Base-by-base conservation (phyloP, 345 rosid genomes). In the Lepidium africanum region DNA sequence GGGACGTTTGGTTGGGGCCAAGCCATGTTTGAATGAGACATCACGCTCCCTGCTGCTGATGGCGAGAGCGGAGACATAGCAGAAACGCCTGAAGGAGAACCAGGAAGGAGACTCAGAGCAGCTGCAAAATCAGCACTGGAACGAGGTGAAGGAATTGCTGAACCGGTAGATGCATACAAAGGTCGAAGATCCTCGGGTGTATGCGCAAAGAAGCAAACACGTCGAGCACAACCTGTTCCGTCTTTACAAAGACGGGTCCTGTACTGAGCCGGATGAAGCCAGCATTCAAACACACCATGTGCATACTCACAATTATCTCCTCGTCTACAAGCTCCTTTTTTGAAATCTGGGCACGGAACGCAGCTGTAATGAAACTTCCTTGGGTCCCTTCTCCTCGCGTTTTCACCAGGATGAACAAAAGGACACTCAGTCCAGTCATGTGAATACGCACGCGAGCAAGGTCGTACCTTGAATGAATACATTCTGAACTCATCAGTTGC, bases 341-440 rank as follows among this genome's bases (percentile, higher is more conserved):
- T 79, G 54, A 90, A 90, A 67, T 93, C 98, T 19, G 98, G 97
- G 25, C 98, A 93, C 4, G 97, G 98, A 4, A 93, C 97, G 33
- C 98, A 93, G 63, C 98, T 93, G 69, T 93, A 93, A 47, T 93
- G 97, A 43, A 81, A 93, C 87, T 93, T 93, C 75, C 98, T 84
- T 1, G 97, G 98, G 76, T 93, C 98, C 73, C 98, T 83, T 73
- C 98, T 85, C 61, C 98, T 84, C 30, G 98, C 98, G 77, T 93
- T 93, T 50, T 93, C 98, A 5, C 98, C 98, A 0, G 98, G 98
- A 54, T 93, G 98, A 51, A 90, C 98, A 78, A 93, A 93, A 6
- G 98, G 98, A 61, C 98, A 93, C 79, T 93, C 98, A 0, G 98
- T 93, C 98, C 98, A 93, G 70, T 93, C 98, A 70, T 93, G 98